Evolutionary conservation across 257 asterid species (phyloP).

Genomic region (Solanum chiquidenum): DNA sequence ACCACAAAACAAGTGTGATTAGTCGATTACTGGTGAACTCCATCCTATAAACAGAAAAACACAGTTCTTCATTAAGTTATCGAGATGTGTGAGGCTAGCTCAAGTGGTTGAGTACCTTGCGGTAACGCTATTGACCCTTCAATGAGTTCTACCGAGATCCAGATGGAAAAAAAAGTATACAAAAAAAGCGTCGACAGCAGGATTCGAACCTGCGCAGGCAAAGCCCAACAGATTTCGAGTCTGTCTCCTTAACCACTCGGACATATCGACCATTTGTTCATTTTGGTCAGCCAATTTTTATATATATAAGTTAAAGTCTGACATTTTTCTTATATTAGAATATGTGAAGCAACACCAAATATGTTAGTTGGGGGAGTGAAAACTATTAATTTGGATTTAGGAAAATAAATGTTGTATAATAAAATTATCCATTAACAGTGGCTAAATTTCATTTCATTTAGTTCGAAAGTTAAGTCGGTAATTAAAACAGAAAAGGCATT

Average conservation of each 20-base stretch:
- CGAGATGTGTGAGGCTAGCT: neutral
- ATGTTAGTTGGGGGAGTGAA: neutral
- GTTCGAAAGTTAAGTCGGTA: neutral
- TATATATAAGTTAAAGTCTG: too few species aligned
- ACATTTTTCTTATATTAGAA: neutral
- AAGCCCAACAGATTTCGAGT: conserved; percentile 61
- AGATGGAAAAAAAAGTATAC: neutral
- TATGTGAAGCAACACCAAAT: neutral
- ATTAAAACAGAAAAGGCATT: neutral
- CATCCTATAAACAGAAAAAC: neutral
- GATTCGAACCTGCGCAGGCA: conserved; percentile 65
- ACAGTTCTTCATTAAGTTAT: neutral
- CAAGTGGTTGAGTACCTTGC: neutral
- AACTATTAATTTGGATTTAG: neutral
- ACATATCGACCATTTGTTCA: conserved; percentile 19
- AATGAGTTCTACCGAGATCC: too few species aligned
- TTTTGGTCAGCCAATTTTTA: neutral
- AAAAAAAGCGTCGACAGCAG: conserved; percentile 34
- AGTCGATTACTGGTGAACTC: neutral
- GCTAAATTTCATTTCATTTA: neutral
- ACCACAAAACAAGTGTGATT: neutral
- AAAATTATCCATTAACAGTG: neutral
- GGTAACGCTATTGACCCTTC: too few species aligned
- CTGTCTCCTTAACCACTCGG: conserved; percentile 66
- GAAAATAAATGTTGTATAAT: neutral